A percentile compares a stretch with the other conserved stretches of the same genome.
Conservation (phyloP, 495 filamentous ascomycete species). For the Trichocladium uniseriatum region DNA sequence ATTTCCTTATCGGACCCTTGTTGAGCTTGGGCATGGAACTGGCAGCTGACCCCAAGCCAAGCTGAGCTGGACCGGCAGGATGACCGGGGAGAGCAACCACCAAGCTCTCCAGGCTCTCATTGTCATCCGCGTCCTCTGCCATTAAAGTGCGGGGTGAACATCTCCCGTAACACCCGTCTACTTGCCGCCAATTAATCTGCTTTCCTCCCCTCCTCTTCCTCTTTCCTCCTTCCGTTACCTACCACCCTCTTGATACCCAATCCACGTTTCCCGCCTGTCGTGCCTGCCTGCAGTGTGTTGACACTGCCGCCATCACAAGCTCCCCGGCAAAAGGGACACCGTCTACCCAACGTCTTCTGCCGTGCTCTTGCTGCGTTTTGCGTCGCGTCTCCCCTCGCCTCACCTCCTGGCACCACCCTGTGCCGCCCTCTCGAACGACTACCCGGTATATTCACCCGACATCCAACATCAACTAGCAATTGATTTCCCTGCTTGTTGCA, state of each 20-base stretch:
- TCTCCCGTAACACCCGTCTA: conserved; percentile 10
- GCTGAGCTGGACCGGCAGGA: background rate
- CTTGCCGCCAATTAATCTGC: conserved; percentile 25
- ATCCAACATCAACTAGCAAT: background rate
- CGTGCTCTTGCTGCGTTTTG: conserved; percentile 7
- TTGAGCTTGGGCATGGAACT: conserved; percentile 2
- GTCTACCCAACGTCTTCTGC: conserved; percentile 3
- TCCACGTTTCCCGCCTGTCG: conserved; percentile 1
- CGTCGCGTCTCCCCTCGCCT: conserved; percentile 1
- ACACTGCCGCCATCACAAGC: conserved; percentile 1
- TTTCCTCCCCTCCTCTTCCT: conserved; percentile 20
- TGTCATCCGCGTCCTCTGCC: background rate
- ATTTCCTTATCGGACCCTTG: background rate
- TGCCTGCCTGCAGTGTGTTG: background rate
- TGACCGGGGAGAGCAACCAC: background rate
- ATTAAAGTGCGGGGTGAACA: conserved; percentile 26
- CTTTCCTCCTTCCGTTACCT: conserved; percentile 8
- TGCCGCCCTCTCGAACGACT: conserved; percentile 4
- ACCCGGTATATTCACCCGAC: background rate
- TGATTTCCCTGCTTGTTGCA: background rate
- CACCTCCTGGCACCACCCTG: background rate
- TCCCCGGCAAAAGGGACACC: background rate
- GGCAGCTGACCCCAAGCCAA: conserved; percentile 1
- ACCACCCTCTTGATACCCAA: background rate
- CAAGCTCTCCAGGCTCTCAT: conserved; percentile 2